These are phyloP conservation scores for Coemansia sp. DNA, from an alignment of 192 early-diverging fungal genomes.

Conservation along the genomic window DNA sequence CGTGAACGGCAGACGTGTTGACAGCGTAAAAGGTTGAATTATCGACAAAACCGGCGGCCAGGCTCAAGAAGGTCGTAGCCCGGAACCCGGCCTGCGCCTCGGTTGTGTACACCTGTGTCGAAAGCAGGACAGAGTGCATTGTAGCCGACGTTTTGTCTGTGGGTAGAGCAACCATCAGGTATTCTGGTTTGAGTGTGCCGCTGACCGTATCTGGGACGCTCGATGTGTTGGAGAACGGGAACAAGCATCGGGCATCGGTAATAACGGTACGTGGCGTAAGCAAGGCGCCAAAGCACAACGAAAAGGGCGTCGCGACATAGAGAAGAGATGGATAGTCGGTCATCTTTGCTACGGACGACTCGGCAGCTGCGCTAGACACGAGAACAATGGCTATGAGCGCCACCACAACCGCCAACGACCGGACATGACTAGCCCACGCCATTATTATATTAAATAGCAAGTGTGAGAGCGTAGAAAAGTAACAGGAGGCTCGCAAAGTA, in stretches of 20 bases:
- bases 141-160: slow-evolving; percentile 29
- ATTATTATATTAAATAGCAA: background rate
- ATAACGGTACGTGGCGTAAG: slow-evolving; percentile 35
- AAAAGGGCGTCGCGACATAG: slow-evolving; percentile 42
- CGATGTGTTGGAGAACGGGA: slow-evolving; percentile 39
- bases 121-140: slow-evolving; percentile 45
- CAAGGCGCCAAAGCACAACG: slow-evolving; percentile 42
- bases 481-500: background rate
- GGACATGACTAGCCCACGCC: background rate
- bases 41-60: slow-evolving; percentile 35
- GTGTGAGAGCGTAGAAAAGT: background rate
- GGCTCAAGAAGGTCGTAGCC: slow-evolving; percentile 38
- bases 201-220: slow-evolving; percentile 21
- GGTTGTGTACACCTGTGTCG: slow-evolving; percentile 34
- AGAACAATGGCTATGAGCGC: slow-evolving; percentile 3
- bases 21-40: slow-evolving; percentile 47
- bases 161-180: slow-evolving; percentile 47
- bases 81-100: slow-evolving; percentile 28
- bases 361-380: slow-evolving; percentile 1
- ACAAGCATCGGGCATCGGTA: slow-evolving; percentile 50
- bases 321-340: slow-evolving; percentile 36
- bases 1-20: slow-evolving; percentile 34
- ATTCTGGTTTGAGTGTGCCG: slow-evolving; percentile 33
- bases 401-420: background rate
- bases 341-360: slow-evolving; percentile 20